phyloP scores from a whole-genome alignment of 352 stramenopile species.

The Globisporangium nodosum region DNA sequence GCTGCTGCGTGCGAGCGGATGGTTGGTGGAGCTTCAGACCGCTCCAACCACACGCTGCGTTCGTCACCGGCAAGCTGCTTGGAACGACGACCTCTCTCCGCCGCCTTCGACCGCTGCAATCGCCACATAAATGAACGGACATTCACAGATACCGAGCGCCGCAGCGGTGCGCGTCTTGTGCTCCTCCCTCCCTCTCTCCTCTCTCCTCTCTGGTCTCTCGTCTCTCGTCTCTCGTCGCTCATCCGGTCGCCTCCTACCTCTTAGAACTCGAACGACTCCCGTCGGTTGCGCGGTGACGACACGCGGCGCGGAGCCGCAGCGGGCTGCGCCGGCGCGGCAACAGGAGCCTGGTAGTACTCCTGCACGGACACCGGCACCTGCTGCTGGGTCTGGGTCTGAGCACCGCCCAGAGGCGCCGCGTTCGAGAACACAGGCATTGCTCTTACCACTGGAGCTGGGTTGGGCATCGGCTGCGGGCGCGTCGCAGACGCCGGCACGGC shows the following conservation, averaged over 20 bases:
- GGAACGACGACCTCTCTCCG: neutral
- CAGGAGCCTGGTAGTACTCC: conserved; percentile 7
- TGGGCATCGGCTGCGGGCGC: neutral
- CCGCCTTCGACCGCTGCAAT: neutral
- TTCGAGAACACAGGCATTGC: conserved; percentile 12
- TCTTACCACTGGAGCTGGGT: conserved; percentile 3
- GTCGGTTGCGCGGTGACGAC: conserved; percentile 25
- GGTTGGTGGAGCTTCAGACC: too few relatives aligned
- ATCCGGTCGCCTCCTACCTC: neutral
- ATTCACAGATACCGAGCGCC: neutral
- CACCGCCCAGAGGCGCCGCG: conserved; percentile 3
- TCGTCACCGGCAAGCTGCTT: neutral
- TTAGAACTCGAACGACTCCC: conserved; percentile 39
- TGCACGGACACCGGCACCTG: conserved; percentile 1
- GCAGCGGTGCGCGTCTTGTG: neutral
- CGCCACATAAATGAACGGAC: neutral
- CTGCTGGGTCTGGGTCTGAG: neutral
- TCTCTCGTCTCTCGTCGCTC: too few relatives aligned
- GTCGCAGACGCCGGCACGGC: conserved; percentile 35
- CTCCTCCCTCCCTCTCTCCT: neutral
- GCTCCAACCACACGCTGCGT: too few relatives aligned
- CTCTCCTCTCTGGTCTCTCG: neutral
- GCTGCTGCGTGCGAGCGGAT: neutral
- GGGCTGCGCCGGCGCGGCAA: neutral
- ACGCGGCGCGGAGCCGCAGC: conserved; percentile 14